phyloP scores from a whole-genome alignment of 1,139 yeast genomes.

The Candida sp. region DNA sequence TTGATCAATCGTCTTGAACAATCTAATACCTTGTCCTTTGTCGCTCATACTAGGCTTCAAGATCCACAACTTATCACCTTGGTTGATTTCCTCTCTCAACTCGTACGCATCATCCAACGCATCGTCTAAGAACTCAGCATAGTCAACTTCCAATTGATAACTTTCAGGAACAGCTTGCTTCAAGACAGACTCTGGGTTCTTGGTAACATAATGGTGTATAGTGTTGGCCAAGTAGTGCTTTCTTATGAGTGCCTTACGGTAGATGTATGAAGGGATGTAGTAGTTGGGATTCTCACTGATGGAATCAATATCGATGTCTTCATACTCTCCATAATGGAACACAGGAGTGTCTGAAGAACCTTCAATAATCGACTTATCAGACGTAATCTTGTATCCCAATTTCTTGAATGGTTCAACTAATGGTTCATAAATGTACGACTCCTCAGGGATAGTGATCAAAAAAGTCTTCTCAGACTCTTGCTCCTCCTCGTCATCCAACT shows the following conservation, averaged over 20 bases:
- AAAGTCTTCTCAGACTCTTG: conserved; percentile 14
- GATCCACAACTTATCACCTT: conserved; percentile 76
- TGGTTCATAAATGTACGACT: conserved; percentile 65
- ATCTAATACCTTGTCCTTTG: conserved; percentile 92
- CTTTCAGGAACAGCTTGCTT: conserved; percentile 71
- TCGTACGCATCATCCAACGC: conserved; percentile 93
- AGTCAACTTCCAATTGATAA: conserved; percentile 86
- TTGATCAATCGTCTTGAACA: conserved; percentile 79
- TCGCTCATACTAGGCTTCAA: conserved; percentile 97
- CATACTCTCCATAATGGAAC: conserved; percentile 91
- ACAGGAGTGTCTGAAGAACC: conserved; percentile 27
- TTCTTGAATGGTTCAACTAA: conserved; percentile 46
- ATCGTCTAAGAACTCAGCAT: conserved; percentile 95
- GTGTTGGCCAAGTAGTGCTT: conserved; percentile 89
- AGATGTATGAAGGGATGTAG: conserved; percentile 79
- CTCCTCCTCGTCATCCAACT: conserved; percentile 27
- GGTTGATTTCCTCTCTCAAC: conserved; percentile 74
- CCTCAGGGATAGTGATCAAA: conserved; percentile 35
- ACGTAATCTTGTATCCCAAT: conserved; percentile 30
- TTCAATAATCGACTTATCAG: conserved; percentile 23
- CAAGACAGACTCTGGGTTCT: conserved; percentile 72
- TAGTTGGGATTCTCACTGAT: conserved; percentile 47
- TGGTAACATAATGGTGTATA: conserved; percentile 70
- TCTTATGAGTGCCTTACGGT: conserved; percentile 85
- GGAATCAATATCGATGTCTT: conserved; percentile 79